Evolutionary conservation across 2,329 filamentous ascomycete species (phyloP).

Genomic region (Fusarium begoniae): DNA sequence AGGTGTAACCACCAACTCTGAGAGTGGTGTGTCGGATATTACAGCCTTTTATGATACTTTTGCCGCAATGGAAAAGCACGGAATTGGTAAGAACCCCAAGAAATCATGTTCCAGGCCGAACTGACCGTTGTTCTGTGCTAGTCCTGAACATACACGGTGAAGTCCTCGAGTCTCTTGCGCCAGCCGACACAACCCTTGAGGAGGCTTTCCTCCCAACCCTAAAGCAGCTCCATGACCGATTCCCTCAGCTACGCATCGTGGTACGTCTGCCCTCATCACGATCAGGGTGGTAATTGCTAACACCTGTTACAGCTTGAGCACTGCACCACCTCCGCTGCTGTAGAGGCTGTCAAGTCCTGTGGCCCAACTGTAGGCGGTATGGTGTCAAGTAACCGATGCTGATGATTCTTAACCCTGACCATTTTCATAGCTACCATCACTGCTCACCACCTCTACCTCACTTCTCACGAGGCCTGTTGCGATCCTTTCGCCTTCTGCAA

Average conservation of each 20-base stretch:
- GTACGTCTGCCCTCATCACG: conserved; percentile 24
- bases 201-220: conserved; percentile 82
- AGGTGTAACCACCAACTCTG: conserved; percentile 73
- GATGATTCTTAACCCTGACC: background rate
- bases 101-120: background rate
- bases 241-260: conserved; percentile 76
- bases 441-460: conserved; percentile 85
- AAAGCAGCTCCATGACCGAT: conserved; percentile 74
- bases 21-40: conserved; percentile 75
- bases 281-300: background rate
- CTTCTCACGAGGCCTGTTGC: conserved; percentile 75
- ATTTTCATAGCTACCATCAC: conserved; percentile 75
- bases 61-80: conserved; percentile 85
- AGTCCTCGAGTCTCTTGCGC: conserved; percentile 63
- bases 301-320: conserved; percentile 69
- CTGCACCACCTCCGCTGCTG: conserved; percentile 84
- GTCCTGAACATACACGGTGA: conserved; percentile 96
- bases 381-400: background rate
- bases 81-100: conserved; percentile 55
- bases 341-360: conserved; percentile 80
- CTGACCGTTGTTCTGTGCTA: conserved; percentile 1
- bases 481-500: conserved; percentile 73
- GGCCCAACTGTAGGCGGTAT: conserved; percentile 76
- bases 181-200: conserved; percentile 56
- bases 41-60: conserved; percentile 82